Percentiles rank a stretch among this genome's conserved stretches.
These are phyloP conservation scores for Rhodocollybia butyracea DNA, from an alignment of 768 basidiomycete species.

Conservation along the genomic window DNA sequence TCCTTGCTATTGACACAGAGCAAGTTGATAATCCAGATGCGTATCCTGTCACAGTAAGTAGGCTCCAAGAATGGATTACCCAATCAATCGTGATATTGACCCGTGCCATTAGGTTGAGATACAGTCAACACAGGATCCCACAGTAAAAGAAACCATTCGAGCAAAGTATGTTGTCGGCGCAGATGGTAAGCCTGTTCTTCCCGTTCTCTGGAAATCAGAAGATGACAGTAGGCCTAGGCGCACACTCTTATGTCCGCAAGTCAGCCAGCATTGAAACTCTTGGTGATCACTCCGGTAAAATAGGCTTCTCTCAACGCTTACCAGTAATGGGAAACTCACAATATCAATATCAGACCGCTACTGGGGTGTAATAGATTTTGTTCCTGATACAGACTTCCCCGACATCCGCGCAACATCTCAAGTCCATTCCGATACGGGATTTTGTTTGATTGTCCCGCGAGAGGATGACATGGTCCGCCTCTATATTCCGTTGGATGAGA, in stretches of 20 bases:
- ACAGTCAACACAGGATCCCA: background rate
- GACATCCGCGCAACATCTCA: background rate
- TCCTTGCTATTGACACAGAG: background rate
- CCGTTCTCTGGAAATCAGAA: too few species aligned
- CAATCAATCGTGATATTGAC: too few species aligned
- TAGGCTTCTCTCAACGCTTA: too few species aligned
- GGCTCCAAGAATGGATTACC: too few species aligned
- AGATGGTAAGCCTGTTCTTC: too few species aligned
- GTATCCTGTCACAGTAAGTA: background rate
- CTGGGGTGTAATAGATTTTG: background rate
- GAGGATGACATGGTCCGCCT: background rate
- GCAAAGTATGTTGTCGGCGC: conserved; percentile 1
- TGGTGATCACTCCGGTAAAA: too few species aligned
- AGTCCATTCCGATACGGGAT: background rate
- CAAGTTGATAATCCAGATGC: background rate
- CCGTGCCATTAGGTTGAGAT: too few species aligned
- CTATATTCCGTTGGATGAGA: background rate
- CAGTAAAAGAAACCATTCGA: background rate
- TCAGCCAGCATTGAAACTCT: background rate
- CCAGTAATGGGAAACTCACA: too few species aligned
- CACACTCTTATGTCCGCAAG: background rate
- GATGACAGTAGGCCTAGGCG: too few species aligned
- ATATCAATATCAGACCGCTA: background rate
- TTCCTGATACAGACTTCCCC: background rate
- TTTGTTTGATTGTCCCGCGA: background rate